phyloP scores from a whole-genome alignment of 2,329 filamentous ascomycete genomes.

The Talaromyces sp. region DNA sequence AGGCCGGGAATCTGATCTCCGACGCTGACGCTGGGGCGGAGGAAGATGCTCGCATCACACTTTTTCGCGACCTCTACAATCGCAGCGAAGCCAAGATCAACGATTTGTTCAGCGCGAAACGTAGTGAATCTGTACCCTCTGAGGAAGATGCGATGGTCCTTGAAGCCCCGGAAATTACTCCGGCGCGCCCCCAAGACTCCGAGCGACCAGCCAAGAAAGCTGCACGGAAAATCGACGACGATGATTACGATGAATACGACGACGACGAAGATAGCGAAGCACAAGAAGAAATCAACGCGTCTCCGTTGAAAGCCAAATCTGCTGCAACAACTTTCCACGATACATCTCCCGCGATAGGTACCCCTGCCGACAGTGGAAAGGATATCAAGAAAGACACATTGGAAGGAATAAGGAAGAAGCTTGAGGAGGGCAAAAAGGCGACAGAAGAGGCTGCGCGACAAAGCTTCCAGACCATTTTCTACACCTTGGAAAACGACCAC shows the following conservation, averaged over 20 bases:
- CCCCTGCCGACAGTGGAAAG: slow-evolving; percentile 60
- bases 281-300: slow-evolving; percentile 34
- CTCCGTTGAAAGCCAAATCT: slow-evolving; percentile 52
- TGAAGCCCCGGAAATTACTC: slow-evolving; percentile 31
- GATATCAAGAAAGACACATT: slow-evolving; percentile 60
- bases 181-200: slow-evolving; percentile 50
- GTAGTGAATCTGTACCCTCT: slow-evolving; percentile 28
- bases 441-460: slow-evolving; percentile 85
- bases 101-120: slow-evolving; percentile 62
- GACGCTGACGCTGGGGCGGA: slow-evolving; percentile 60
- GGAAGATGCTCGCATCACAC: slow-evolving; percentile 64
- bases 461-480: slow-evolving; percentile 90
- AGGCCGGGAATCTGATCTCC: slow-evolving; percentile 47
- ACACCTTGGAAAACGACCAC: slow-evolving; percentile 90
- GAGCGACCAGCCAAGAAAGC: slow-evolving; percentile 52
- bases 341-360: slow-evolving; percentile 62
- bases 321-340: slow-evolving; percentile 52
- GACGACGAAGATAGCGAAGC: slow-evolving; percentile 57
- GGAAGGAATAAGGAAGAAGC: slow-evolving; percentile 85
- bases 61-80: slow-evolving; percentile 75
- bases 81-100: slow-evolving; percentile 73
- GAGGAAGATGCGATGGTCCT: slow-evolving; percentile 49
- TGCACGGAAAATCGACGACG: slow-evolving; percentile 73
- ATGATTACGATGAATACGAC: slow-evolving; percentile 67
- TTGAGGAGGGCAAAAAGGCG: slow-evolving; percentile 87